Conservation (phyloP, 768 basidiomycete species). For the Mycena crocata region DNA sequence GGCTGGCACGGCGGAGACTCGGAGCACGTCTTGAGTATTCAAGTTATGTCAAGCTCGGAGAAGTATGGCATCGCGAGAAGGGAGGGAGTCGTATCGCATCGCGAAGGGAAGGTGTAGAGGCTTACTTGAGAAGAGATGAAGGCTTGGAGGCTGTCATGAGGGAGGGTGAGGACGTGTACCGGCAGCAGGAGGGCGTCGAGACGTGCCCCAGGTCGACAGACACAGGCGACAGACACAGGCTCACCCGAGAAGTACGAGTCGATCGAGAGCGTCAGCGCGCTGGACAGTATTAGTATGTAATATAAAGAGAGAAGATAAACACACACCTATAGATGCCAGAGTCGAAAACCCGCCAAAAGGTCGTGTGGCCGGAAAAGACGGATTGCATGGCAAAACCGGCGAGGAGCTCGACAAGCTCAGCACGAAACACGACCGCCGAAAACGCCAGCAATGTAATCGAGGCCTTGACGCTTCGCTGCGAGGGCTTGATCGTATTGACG, state of each 20-base stretch:
- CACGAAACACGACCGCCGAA: conserved; percentile 78
- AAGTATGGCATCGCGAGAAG: no score
- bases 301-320: neutral
- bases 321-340: conserved; percentile 64
- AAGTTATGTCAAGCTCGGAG: no score
- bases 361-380: conserved; percentile 54
- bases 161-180: no score
- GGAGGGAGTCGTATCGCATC: no score
- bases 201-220: no score
- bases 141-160: no score
- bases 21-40: no score
- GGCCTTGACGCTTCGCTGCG: conserved; percentile 44
- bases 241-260: conserved; percentile 91
- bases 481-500: conserved; percentile 52
- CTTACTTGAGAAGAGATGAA: no score
- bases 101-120: no score
- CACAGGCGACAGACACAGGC: no score
- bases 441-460: conserved; percentile 75
- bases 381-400: conserved; percentile 69
- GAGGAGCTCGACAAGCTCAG: conserved; percentile 80
- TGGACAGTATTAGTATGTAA: conserved; percentile 38
- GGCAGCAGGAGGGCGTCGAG: no score
- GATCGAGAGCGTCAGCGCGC: conserved; percentile 69
- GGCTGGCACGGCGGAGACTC: no score
- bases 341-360: conserved; percentile 60